Percentiles rank a stretch among this genome's conserved stretches.
phyloP scores from a whole-genome alignment of 352 stramenopile species.

The Pythium aristosporum region DNA sequence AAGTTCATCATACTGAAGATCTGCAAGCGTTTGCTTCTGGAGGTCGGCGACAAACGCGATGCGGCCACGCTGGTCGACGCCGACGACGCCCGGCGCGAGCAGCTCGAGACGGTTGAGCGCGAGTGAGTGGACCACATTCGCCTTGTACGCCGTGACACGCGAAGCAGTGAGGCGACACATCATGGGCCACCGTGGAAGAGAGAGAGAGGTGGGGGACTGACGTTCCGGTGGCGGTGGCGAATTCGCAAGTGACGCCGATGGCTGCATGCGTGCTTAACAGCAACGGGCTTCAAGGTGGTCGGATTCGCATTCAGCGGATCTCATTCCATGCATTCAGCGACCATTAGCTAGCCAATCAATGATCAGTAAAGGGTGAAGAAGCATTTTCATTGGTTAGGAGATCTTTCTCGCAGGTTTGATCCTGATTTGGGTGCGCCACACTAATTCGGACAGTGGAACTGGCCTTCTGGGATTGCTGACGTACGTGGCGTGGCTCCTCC shows the following conservation, averaged over 20 bases:
- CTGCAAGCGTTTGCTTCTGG: slow-evolving; percentile 21
- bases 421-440: background rate
- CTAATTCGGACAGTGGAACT: background rate
- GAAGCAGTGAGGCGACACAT: slow-evolving; percentile 12
- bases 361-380: background rate
- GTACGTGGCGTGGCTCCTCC: slow-evolving; percentile 1
- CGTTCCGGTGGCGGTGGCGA: background rate
- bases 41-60: slow-evolving; percentile 56
- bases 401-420: background rate
- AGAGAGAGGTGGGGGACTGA: background rate
- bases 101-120: slow-evolving; percentile 58
- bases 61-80: slow-evolving; percentile 38
- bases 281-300: slow-evolving; percentile 4
- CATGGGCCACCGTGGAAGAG: background rate
- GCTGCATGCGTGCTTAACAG: background rate
- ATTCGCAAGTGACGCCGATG: slow-evolving; percentile 1
- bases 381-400: background rate
- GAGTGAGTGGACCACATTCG: slow-evolving; percentile 74
- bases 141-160: slow-evolving; percentile 67
- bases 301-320: slow-evolving; percentile 11
- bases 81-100: slow-evolving; percentile 62
- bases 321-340: slow-evolving; percentile 6
- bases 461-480: background rate
- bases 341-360: background rate
- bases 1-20: slow-evolving; percentile 34